Evolutionary conservation across 768 basidiomycete genomes (phyloP), one percentile per base, ranked within the genome.

Genomic region (Pisolithus microcarpus): DNA sequence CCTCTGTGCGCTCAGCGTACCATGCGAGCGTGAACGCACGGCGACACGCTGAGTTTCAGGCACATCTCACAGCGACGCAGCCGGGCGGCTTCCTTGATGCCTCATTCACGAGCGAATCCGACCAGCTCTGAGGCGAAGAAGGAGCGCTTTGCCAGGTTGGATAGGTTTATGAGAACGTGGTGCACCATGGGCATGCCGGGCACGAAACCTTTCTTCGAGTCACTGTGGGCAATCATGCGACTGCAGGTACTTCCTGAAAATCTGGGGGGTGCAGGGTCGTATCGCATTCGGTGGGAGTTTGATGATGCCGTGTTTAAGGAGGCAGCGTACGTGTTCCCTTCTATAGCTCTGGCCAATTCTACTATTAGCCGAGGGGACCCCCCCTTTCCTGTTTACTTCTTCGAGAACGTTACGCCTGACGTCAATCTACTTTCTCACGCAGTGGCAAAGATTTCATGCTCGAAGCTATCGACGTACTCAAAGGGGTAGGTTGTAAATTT

Each of bases 261-360:
- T 42, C 74, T 90, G 38, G 91, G 92, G 43, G 91, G 92, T 49
- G 87, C 87, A 31, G 92, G 90, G 43, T 65, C 67, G 30, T 74
- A 72, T 59, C 74, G 78, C 58, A 82, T 94, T 49, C 79, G 87
- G 59, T 95, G 92, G 92, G 89, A 92, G 72, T 73, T 94, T 19
- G 92, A 95, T 66, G 92, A 95, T 72, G 91, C 91, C 18, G 89
- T 94, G 15, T 91, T 94, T 71, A 86, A 91, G 62, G 92, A 95
- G 70, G 81, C 91, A 56, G 91, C 88, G 91, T 91, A 75, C 75
- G 91, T 80, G 31, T 36, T 30, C 42, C 49, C 55, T 39, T 49
- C 48, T 38, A 52, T 52, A 45, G 34, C 45, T 43, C 42, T 21
- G 9, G 15, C 13, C 19, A 23, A 26, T 23, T 15, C 23, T 18